A percentile compares a stretch with the other conserved stretches of the same genome.
Evolutionary conservation across 2,329 filamentous ascomycete genomes (phyloP).

Genomic region (Aspergillus aculeatus): DNA sequence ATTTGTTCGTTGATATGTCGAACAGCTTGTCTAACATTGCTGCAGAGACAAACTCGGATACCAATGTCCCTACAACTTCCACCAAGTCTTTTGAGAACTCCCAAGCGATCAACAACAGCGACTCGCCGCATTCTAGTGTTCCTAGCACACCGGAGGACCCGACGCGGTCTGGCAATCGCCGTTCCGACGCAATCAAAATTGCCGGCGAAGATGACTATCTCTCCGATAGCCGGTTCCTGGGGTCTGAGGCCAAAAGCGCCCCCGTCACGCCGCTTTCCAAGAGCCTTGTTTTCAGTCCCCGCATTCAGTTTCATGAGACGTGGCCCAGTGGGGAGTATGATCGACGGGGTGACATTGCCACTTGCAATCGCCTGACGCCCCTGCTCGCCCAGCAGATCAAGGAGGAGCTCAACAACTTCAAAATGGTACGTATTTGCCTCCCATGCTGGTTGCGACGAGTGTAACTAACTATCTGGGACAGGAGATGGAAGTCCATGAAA

Average conservation of each 20-base stretch:
- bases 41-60: slow-evolving; percentile 53
- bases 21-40: background rate
- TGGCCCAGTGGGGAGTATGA: slow-evolving; percentile 97
- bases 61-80: slow-evolving; percentile 68
- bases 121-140: slow-evolving; percentile 80
- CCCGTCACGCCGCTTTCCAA: slow-evolving; percentile 67
- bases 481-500: slow-evolving; percentile 99
- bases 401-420: slow-evolving; percentile 98
- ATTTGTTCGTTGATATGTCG: background rate
- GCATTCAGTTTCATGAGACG: slow-evolving; percentile 92
- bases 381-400: slow-evolving; percentile 99
- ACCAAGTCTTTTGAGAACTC: slow-evolving; percentile 61
- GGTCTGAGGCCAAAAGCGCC: slow-evolving; percentile 74
- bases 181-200: slow-evolving; percentile 69
- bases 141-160: slow-evolving; percentile 85
- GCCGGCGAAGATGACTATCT: slow-evolving; percentile 89
- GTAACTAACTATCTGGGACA: slow-evolving; percentile 50
- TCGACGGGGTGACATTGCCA: slow-evolving; percentile 90
- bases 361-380: slow-evolving; percentile 94
- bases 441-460: background rate
- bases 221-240: slow-evolving; percentile 66
- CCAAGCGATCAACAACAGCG: slow-evolving; percentile 52
- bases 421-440: slow-evolving; percentile 68
- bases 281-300: slow-evolving; percentile 77
- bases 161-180: slow-evolving; percentile 58